Percentiles rank a stretch among this genome's conserved stretches.
Evolutionary conservation across 2,329 filamentous ascomycete genomes (phyloP).

Genomic region (Microsporum ferrugineum): DNA sequence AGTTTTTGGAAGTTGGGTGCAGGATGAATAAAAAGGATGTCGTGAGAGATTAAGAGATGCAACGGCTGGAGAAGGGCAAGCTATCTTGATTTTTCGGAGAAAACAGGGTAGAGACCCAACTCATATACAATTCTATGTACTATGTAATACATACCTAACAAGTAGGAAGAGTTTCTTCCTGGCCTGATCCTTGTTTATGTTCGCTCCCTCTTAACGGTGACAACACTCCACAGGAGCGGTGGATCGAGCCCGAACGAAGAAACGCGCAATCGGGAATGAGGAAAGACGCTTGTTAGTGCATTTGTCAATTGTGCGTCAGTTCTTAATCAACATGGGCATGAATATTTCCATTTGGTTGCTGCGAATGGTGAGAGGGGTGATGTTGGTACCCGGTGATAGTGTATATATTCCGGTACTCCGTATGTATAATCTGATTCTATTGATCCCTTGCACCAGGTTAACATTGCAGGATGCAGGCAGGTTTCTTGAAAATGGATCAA

Average conservation of each 20-base stretch:
- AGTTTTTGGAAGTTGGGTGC: neutral
- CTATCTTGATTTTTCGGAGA: too few relatives aligned
- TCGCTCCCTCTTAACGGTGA: neutral
- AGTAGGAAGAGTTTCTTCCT: neutral
- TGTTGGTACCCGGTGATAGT: too few relatives aligned
- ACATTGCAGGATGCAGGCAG: neutral
- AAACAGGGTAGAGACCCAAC: neutral
- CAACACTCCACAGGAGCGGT: neutral
- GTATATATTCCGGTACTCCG: too few relatives aligned
- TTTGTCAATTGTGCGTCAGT: neutral
- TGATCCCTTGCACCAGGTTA: neutral
- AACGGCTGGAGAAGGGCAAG: too few relatives aligned
- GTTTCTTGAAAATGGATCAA: neutral
- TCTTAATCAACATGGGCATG: neutral
- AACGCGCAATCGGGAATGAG: neutral
- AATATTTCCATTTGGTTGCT: neutral
- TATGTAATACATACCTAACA: too few relatives aligned
- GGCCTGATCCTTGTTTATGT: neutral
- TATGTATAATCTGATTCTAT: too few relatives aligned
- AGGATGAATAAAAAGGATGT: neutral
- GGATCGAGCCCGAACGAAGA: neutral
- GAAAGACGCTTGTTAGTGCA: neutral
- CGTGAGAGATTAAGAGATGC: too few relatives aligned
- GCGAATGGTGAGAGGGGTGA: neutral
- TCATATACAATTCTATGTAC: neutral